Evolutionary conservation across 495 filamentous ascomycete genomes (phyloP), one percentile per base, ranked within the genome.

Genomic region (Podospora conica): DNA sequence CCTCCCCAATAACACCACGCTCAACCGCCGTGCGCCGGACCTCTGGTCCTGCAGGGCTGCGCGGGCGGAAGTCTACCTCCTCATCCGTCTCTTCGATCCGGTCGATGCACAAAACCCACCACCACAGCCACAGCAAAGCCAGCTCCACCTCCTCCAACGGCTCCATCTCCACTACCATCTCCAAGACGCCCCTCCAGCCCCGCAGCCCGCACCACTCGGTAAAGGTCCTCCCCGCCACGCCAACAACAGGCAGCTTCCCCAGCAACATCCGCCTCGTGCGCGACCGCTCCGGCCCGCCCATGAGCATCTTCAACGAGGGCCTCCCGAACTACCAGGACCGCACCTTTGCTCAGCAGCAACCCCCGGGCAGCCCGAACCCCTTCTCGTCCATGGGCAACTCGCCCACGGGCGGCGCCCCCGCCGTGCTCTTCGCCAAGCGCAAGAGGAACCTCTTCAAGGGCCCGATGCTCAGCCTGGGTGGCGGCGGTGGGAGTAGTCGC

Each of bases 51-150:
- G 64, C 69, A 11, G 81, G 81, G n/a, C 83, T 98, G 21, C 87
- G 94, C 53, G 96, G 95, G 29, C 86, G 95, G 65, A 98, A 97
- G 75, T 97, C 94, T 3, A 98, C 95, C 3, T 97, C 94, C 6
- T 97, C 93, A 3, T 98, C 95, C 10, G 87, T 98, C 22, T 96
- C 92, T 18, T 96, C 92, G 0, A 88, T 98, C 66, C 88, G 94
- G 55, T 95, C 90, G 55, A 91, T 98, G 70, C 94, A 96, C 71
- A 92, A 95, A 60, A 58, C 74, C 2, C 93, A 96, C 71, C 92
- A 96, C 60, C 93, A 96, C 73, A 86, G 88, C 25, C 95, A 96
- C 73, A 96, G 92, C 10, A 97, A 97, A 74, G 93, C 95, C 3
- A 95, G 91, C 18, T 97, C 94, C 0, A 93, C 93, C 0, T 96